Percentiles rank a stretch among this genome's conserved stretches.
Conservation (phyloP, 495 filamentous ascomycete genomes). For the Oleoguttula mirabilis region DNA sequence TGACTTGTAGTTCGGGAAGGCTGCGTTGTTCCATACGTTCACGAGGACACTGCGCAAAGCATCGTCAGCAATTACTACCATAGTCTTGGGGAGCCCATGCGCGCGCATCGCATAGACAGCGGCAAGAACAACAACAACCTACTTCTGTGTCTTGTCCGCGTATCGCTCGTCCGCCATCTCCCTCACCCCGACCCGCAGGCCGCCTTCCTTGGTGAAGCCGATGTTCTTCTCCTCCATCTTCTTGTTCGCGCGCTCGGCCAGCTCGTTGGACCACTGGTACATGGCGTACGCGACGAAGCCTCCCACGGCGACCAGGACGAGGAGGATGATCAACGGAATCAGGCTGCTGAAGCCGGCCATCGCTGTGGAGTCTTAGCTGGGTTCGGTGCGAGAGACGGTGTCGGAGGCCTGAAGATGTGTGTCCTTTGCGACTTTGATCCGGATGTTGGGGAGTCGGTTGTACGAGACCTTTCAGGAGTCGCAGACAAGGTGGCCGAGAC, state of each 20-base stretch:
- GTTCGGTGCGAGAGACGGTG: too few relatives aligned
- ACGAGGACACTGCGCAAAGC: constrained; percentile 32
- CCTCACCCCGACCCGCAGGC: constrained; percentile 64
- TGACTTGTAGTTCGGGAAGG: constrained; percentile 22
- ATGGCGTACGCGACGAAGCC: constrained; percentile 60
- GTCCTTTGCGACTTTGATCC: too few relatives aligned
- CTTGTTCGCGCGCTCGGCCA: constrained; percentile 53
- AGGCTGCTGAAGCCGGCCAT: constrained; percentile 37
- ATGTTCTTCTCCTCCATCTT: constrained; percentile 78
- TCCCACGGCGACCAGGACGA: constrained; percentile 48
- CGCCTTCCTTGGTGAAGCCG: constrained; percentile 66
- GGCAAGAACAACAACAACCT: too few relatives aligned
- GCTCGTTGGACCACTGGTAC: constrained; percentile 57
- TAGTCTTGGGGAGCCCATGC: not conserved
- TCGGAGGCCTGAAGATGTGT: too few relatives aligned
- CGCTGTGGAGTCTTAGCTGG: too few relatives aligned
- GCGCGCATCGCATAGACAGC: not conserved
- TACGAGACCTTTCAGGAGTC: too few relatives aligned
- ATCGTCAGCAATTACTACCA: not conserved
- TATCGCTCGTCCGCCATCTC: constrained; percentile 65
- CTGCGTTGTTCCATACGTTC: constrained; percentile 29
- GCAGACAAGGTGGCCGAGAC: too few relatives aligned
- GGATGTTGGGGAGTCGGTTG: too few relatives aligned
- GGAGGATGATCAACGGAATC: constrained; percentile 60
- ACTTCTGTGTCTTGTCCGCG: constrained; percentile 67